These are phyloP conservation scores for Boeremia exigua DNA, from an alignment of 2,329 filamentous ascomycete species.

Conservation along the genomic window DNA sequence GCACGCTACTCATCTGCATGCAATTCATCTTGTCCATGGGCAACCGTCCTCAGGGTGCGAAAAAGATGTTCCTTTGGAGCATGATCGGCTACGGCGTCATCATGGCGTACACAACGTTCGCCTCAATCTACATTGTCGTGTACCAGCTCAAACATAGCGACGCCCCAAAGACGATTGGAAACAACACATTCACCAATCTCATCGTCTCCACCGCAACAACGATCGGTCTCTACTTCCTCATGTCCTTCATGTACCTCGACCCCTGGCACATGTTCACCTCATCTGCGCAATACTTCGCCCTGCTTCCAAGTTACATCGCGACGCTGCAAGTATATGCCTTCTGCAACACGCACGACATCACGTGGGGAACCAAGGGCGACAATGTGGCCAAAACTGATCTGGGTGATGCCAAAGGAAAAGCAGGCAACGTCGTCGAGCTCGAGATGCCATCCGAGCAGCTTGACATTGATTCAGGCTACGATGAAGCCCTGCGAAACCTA, in stretches of 20 bases:
- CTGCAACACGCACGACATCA: constrained; percentile 98
- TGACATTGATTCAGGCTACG: constrained; percentile 96
- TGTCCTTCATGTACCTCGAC: constrained; percentile 95
- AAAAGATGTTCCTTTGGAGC: constrained; percentile 83
- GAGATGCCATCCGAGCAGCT: constrained; percentile 98
- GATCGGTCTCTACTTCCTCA: constrained; percentile 91
- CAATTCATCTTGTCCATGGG: constrained; percentile 98
- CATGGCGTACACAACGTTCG: constrained; percentile 95
- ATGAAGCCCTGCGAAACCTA: constrained; percentile 94
- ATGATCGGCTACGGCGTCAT: constrained; percentile 93
- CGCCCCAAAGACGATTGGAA: constrained; percentile 67
- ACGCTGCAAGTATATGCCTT: constrained; percentile 98
- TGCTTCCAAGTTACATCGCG: constrained; percentile 93
- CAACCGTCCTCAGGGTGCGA: constrained; percentile 93
- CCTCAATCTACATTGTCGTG: constrained; percentile 85
- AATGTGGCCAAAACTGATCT: constrained; percentile 94
- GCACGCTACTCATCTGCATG: constrained; percentile 84
- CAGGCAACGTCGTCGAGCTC: constrained; percentile 79
- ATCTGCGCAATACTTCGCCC: constrained; percentile 86
- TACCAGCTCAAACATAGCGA: constrained; percentile 70
- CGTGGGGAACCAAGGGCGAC: constrained; percentile 98
- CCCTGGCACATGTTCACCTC: constrained; percentile 99
- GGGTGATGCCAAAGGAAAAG: constrained; percentile 80
- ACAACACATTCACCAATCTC: constrained; percentile 93
- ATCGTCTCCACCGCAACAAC: constrained; percentile 90